phyloP scores from a whole-genome alignment of 441 rosid species.

The Melastoma candidum region DNA sequence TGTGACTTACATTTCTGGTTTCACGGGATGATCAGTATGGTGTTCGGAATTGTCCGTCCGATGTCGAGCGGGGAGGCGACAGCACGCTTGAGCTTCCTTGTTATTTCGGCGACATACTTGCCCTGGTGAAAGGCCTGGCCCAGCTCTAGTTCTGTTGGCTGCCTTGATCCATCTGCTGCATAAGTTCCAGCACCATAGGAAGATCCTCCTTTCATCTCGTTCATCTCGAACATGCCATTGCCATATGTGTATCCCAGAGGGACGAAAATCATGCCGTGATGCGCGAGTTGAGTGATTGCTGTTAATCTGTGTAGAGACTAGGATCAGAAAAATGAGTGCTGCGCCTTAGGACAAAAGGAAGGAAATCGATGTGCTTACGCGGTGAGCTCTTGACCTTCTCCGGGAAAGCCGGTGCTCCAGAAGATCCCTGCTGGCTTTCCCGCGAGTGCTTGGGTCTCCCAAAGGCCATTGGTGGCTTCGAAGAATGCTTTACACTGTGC shows the following conservation, averaged over 20 bases:
- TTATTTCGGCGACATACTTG: constrained; percentile 55
- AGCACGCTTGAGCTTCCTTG: constrained; percentile 48
- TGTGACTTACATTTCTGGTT: too few relatives aligned
- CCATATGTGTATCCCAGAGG: constrained; percentile 85
- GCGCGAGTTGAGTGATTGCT: constrained; percentile 68
- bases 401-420: constrained; percentile 93
- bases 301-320: constrained; percentile 41
- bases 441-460: constrained; percentile 72
- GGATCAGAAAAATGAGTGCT: not conserved
- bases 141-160: constrained; percentile 72
- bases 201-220: constrained; percentile 81
- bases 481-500: constrained; percentile 82
- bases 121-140: constrained; percentile 79
- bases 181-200: constrained; percentile 79
- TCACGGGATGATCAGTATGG: too few relatives aligned
- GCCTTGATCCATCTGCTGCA: constrained; percentile 71
- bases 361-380: constrained; percentile 43
- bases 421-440: constrained; percentile 96
- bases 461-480: constrained; percentile 55
- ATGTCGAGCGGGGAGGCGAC: not conserved
- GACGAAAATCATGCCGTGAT: constrained; percentile 81
- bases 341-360: not conserved
- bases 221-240: constrained; percentile 69
- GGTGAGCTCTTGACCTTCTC: constrained; percentile 93
- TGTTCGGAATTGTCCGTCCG: too few relatives aligned